Base-by-base conservation (phyloP, 1,284 basidiomycete genomes). In the Takashimella tepidaria region DNA sequence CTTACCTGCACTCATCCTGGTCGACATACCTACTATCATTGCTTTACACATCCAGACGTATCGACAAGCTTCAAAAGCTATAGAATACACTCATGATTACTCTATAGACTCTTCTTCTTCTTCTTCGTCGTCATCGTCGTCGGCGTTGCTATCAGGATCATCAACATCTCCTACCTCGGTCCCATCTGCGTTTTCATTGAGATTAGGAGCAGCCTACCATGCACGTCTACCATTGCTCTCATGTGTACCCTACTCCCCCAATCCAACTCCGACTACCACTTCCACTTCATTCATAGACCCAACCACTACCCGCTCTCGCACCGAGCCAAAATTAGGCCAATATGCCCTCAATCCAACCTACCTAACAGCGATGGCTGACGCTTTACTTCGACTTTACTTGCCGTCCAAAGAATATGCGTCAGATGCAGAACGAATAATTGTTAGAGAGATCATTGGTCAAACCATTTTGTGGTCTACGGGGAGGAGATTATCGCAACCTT, bases 391-490 rank as follows among this genome's bases (percentile, higher is more conserved):
- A n/a, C 50, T 58, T 11, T 49, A 71, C 24, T 61, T 78, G 1
- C 73, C 76, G 2, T 51, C 59, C 0, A 47, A 62, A 13, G 75
- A 78, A 49, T 74, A 68, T 51, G 56, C 54, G 8, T 62, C 75
- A 0, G 61, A 67, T 10, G 64, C 72, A 4, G 74, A 78, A 49
- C 64, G 72, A 2, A 49, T 67, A 4, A 72, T 79, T 48, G 61
- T 73, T 3, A 59, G 75, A 25, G 78, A 79, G 53, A 66, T 79
- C 13, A 12, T 79, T 8, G 72, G 73, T 2, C 67, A 73, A 31
- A 62, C 67, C n/a, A 65, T 79, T 6, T 63, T 79, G 5, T 67
- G 62, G 0, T 62, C 57, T 3, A 56, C 76, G 5, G 66, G 70
- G 10, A 58, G 61, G 45, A 64, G 72, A 16, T 60, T 77, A 37